Base-by-base conservation (phyloP, 768 basidiomycete genomes). In the Tulasnella sp. region DNA sequence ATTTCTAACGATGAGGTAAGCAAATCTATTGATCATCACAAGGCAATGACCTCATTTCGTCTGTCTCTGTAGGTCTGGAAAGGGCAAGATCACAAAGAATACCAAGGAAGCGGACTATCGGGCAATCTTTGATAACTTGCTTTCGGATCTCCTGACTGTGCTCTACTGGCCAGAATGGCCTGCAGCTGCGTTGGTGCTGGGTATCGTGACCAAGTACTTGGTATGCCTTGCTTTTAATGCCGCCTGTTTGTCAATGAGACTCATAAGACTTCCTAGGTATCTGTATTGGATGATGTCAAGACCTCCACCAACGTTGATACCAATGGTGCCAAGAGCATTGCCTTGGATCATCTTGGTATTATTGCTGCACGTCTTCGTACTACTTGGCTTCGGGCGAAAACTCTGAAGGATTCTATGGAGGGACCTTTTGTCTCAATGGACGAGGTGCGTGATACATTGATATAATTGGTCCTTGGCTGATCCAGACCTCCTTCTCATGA, bases 91-190 rank as follows among this genome's bases (percentile, higher is more conserved):
- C 4, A 86, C 83, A 12, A 93, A 93, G 63, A 88, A 84, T 57
- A 81, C 90, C 0, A 90, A 88, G 58, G 95, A 99, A 61, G 81
- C 85, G 4, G 93, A 98, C 62, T 96, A 96, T 63, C 79, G 90
- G 43, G 72, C 80, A 0, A 89, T 98, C 33, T 84, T 98, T 53
- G 93, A 98, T 60, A 85, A 85, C 58, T 69, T 98, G 9, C 78
- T 98, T 35, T 78, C 79, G 1, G 95, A 99, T 61, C 70, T 95
- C 20, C 72, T 98, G 20, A 74, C 76, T 7, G 90, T 95, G 16
- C 69, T 96, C 5, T 91, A 83, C 62, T 87, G 87, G 78, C 92
- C 95, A 0, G 95, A 99, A 65, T 99, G 93, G 91, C 95, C 95
- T 5, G 92, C 87, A 8, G 87, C 95, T 1, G 74, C 79, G 37